phyloP scores from a whole-genome alignment of 148 eudicot species.

The Cornus suecica region DNA sequence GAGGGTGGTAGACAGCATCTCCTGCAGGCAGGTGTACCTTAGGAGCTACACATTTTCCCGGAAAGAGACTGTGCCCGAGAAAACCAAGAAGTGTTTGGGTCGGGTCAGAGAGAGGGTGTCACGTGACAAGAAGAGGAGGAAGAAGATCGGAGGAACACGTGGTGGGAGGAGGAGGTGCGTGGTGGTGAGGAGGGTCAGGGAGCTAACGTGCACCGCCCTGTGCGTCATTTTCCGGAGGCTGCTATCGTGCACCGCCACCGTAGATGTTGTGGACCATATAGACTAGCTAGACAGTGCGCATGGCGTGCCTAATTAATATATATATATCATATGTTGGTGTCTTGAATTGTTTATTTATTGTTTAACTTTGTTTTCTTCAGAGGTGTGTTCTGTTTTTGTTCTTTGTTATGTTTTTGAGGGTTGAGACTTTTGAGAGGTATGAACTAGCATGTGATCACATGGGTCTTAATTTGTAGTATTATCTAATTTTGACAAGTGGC shows the following conservation, averaged over 20 bases:
- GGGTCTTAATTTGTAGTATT: no score
- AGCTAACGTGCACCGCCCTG: constrained; percentile 25
- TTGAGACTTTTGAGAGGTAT: no score
- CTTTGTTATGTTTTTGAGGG: no score
- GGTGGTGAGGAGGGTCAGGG: constrained; percentile 19
- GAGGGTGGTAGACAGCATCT: constrained; percentile 45
- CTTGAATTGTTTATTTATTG: neutral
- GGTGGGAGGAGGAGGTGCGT: neutral
- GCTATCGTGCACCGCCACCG: constrained; percentile 39
- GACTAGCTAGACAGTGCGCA: neutral
- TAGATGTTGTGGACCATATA: constrained; percentile 26
- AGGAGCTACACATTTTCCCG: constrained; percentile 61
- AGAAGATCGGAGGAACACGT: neutral
- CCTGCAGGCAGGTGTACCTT: constrained; percentile 62
- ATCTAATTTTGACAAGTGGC: no score
- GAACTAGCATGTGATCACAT: no score
- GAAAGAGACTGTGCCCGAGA: constrained; percentile 34
- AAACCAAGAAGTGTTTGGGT: constrained; percentile 37
- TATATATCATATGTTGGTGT: neutral
- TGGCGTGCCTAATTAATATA: neutral
- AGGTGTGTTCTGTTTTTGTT: neutral
- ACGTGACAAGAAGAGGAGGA: constrained; percentile 9
- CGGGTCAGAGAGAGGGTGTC: constrained; percentile 31
- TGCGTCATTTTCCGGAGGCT: constrained; percentile 27
- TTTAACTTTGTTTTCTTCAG: no score